A percentile compares a stretch with the other conserved stretches of the same genome.
Evolutionary conservation across 306 rosid genomes (phyloP).

Genomic region (Albizia julibrissin): DNA sequence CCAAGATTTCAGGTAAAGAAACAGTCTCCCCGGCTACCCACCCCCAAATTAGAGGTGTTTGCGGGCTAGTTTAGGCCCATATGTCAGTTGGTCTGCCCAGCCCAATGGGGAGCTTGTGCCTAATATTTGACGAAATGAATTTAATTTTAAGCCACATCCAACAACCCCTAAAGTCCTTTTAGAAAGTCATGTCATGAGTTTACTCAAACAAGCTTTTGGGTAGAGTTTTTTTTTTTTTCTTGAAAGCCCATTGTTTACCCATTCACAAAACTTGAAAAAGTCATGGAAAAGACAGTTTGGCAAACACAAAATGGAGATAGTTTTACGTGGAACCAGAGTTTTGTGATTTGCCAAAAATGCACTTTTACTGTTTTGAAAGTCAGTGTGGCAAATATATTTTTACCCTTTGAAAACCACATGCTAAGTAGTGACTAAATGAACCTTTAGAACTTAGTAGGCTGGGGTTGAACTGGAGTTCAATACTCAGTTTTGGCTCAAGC

Average conservation of each 20-base stretch:
- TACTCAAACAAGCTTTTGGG: background rate
- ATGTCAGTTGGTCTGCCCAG: background rate
- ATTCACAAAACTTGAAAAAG: background rate
- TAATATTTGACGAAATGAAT: background rate
- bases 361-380: background rate
- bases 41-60: background rate
- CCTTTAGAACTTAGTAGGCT: background rate
- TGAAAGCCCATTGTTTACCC: background rate
- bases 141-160: background rate
- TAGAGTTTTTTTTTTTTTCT: background rate
- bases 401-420: background rate
- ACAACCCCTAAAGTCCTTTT: background rate
- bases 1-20: conserved; percentile 26
- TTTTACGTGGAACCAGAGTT: too few relatives aligned
- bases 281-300: background rate
- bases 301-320: too few relatives aligned
- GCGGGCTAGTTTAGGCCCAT: background rate
- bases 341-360: too few relatives aligned
- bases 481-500: background rate
- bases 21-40: background rate
- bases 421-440: background rate
- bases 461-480: background rate
- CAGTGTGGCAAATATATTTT: background rate
- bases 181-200: background rate
- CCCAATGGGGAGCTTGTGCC: background rate